Conservation (phyloP, 768 basidiomycete species). For the Suillus discolor region DNA sequence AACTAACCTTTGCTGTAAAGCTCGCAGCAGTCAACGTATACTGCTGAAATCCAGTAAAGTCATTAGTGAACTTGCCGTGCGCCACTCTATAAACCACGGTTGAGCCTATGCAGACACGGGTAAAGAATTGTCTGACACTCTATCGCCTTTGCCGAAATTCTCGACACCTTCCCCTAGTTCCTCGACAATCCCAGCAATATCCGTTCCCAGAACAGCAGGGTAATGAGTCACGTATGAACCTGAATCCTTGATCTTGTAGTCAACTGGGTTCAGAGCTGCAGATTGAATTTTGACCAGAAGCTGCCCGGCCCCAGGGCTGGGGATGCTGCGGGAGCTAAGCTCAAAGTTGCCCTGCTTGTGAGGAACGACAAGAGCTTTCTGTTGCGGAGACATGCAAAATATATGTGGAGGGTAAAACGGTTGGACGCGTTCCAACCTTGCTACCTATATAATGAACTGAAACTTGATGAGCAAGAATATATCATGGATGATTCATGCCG, state of each 20-base stretch:
- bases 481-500: background rate
- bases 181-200: constrained; percentile 43
- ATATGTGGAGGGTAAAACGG: background rate
- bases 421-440: background rate
- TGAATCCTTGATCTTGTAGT: constrained; percentile 39
- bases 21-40: constrained; percentile 36
- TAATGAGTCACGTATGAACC: constrained; percentile 35
- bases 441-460: background rate
- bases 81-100: constrained; percentile 29
- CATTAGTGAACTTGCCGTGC: constrained; percentile 30
- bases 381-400: constrained; percentile 28
- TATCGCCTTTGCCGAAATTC: constrained; percentile 39
- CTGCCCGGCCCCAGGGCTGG: constrained; percentile 39
- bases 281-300: constrained; percentile 44
- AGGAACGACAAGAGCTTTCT: constrained; percentile 30
- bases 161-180: constrained; percentile 40
- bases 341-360: constrained; percentile 32
- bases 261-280: constrained; percentile 48
- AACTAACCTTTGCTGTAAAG: constrained; percentile 40
- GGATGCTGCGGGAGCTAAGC: constrained; percentile 28
- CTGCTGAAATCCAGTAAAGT: constrained; percentile 42
- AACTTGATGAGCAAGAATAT: background rate
- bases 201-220: constrained; percentile 38
- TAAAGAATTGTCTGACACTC: constrained; percentile 33
- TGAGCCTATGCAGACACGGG: constrained; percentile 20